phyloP scores from a whole-genome alignment of 176 grass and related monocot species.

The Puccinellia tenuiflora region DNA sequence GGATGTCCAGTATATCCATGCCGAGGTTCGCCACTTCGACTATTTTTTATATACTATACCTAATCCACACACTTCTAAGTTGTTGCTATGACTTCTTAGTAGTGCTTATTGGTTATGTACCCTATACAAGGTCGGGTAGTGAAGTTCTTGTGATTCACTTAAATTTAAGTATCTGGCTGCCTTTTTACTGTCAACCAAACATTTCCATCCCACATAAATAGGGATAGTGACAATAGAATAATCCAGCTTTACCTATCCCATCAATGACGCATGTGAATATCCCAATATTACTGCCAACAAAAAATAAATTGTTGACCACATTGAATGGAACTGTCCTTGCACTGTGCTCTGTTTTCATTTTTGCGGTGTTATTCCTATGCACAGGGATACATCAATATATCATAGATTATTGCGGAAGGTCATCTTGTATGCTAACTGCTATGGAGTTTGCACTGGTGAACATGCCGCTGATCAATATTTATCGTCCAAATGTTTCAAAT shows the following conservation, averaged over 20 bases:
- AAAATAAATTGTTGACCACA: neutral
- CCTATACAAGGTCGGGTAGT: neutral
- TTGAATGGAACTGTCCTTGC: neutral
- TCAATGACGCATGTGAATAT: neutral
- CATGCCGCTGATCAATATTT: neutral
- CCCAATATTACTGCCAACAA: neutral
- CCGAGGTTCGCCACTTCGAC: slow-evolving; percentile 60
- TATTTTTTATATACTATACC: neutral
- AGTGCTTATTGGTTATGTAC: neutral
- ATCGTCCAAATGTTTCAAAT: neutral
- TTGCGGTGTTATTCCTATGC: neutral
- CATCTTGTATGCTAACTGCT: neutral
- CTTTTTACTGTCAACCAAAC: neutral
- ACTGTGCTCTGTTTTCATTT: neutral
- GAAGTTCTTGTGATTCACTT: neutral
- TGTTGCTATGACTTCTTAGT: neutral
- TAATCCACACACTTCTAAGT: neutral
- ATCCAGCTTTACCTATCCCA: neutral
- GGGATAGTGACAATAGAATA: neutral
- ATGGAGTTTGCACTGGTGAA: neutral
- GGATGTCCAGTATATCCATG: slow-evolving; percentile 84
- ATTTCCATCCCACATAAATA: neutral
- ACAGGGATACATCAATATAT: neutral
- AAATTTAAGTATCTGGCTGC: neutral
- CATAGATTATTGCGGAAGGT: neutral